Evolutionary conservation across 148 eudicot species (phyloP), one percentile per base, ranked within the genome.

Genomic region (Suaeda aralocaspica): DNA sequence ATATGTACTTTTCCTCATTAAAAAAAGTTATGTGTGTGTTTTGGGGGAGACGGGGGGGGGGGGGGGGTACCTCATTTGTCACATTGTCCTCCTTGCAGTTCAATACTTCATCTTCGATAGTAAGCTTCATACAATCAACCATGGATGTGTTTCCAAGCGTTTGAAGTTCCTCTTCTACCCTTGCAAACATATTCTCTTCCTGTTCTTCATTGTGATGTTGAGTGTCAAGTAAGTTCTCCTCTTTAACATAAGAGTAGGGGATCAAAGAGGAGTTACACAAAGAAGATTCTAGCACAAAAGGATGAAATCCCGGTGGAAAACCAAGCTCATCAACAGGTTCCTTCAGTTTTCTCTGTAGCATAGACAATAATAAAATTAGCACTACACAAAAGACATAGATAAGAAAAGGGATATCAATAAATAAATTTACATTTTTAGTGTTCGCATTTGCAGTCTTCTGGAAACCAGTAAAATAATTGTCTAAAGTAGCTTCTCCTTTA

Each of bases 251-350:
- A 55, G 84, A 78, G 39, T 74, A 62, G 39, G 85, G 59, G 46
- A 72, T 51, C 56, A 59, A 49, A 59, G 76, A 72, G 49, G 78
- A 64, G 51, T 33, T 39, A 2, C 68, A 33, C 34, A 71, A 44
- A 52, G 73, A 56, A 49, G 79, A 65, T 29, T 69, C 77, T 61
- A 78, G 70, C 64, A 65, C 71, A 45, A 57, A 65, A 21, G 66
- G 79, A 70, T 79, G 88, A 75, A 94, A 91, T 36, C 99, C 99
- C 55, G 99, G 97, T 65, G 99, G 99, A 44, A 68, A 89, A 64
- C 89, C 99, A 76, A 72, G 74, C 68, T 91, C 96, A 60, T 70
- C 66, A 71, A 33, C 78, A 74, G 84, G 79, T 57, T 82, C 68
- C 26, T 76, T 87, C 49, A 70, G 79, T 31, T 77, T 80, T 24